Evolutionary conservation across 2,329 filamentous ascomycete species (phyloP).

Genomic region (Cladosporium sp.): DNA sequence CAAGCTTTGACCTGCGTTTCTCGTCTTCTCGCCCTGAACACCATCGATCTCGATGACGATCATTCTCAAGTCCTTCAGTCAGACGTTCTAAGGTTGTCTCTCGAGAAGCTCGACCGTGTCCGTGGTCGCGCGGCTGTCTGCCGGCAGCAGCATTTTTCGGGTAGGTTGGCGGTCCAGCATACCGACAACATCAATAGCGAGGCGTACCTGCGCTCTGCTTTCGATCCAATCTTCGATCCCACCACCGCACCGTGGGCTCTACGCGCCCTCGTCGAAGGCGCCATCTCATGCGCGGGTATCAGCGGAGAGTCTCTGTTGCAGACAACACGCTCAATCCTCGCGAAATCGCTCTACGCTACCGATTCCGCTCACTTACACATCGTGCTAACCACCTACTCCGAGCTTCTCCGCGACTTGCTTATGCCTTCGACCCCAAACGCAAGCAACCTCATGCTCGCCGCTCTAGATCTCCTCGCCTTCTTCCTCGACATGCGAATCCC

Average conservation of each 20-base stretch:
- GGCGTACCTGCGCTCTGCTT: conserved; percentile 21
- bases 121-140: conserved; percentile 60
- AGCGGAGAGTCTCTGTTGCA: conserved; percentile 72
- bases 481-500: conserved; percentile 50
- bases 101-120: conserved; percentile 88
- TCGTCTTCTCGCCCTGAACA: conserved; percentile 10
- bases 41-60: background rate
- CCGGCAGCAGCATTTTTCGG: conserved; percentile 10
- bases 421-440: background rate
- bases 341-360: conserved; percentile 35
- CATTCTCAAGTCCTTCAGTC: conserved; percentile 17
- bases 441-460: conserved; percentile 42
- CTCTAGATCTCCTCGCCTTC: conserved; percentile 73
- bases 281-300: conserved; percentile 70
- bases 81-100: conserved; percentile 60
- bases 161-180: conserved; percentile 6
- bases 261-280: conserved; percentile 57
- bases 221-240: conserved; percentile 16
- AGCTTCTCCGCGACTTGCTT: conserved; percentile 20
- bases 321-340: conserved; percentile 62
- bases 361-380: conserved; percentile 5
- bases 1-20: conserved; percentile 67
- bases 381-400: conserved; percentile 22
- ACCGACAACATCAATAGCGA: conserved; percentile 16
- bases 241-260: conserved; percentile 29